Base-by-base conservation (phyloP, 495 filamentous ascomycete genomes). In the Daldinia caldariorum region DNA sequence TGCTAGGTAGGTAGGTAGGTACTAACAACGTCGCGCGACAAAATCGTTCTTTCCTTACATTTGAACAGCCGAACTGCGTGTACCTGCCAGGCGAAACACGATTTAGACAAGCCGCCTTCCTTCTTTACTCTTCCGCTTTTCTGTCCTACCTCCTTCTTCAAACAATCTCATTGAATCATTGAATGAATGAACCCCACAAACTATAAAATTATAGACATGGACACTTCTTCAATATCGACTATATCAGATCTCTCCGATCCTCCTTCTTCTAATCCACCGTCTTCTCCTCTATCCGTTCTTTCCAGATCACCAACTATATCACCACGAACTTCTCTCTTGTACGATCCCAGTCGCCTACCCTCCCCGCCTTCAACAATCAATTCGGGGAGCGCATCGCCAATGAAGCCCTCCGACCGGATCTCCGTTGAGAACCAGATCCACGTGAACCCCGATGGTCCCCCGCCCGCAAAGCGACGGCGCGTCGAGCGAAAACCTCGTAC, bases 391-490 rank as follows among this genome's bases (percentile, higher is more conserved):
- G 78, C 78, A 18, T 82, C 80, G 7, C 81, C 83, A 10, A 71
- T 79, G 67, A 82, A 83, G 63, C 35, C 74, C 32, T 68, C 75
- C 34, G 78, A 81, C 34, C 66, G 61, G 58, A 35, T 69, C 49
- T 66, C 65, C 20, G 67, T 75, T 29, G 79, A 73, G 70, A 66
- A 67, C 14, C 80, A 82, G 66, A 83, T 83, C n/a, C 77, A 73
- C 5, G 80, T 78, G 78, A 88, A 74, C 80, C 91, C 70, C 82
- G 91, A 74, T 85, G 88, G 86, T 35, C 82, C 82, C 22, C 89
- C 87, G 53, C 91, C 92, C 43, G 80, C 89, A 26, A 95, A 94
- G 83, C 91, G 90, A 75, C 86, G 90, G 76, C 88, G 87, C 72
- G 84, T 89, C 47, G 83, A 87, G 68, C 86, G 89, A 61, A 91